Evolutionary conservation across 768 basidiomycete species (phyloP), one percentile per base, ranked within the genome.

Genomic region (Phylloporus sp.): DNA sequence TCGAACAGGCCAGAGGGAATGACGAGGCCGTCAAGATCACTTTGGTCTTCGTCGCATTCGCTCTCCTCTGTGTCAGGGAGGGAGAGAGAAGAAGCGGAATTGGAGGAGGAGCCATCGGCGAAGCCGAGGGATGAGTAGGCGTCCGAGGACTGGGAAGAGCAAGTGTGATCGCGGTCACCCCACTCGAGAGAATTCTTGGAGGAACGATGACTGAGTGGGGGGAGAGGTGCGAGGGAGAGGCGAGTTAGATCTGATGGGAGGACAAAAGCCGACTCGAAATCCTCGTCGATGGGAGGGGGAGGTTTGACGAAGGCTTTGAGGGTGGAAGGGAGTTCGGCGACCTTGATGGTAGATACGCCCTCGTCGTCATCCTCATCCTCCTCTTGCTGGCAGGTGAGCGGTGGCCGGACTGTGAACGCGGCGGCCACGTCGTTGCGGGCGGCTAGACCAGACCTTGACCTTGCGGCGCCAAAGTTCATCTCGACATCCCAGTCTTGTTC

Each of bases 151-250:
- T 87, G 86, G 13, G 87, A 88, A 6, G 87, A 88, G 5, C 78
- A 81, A 2, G 89, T 86, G 36, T 86, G 80, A 58, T 91, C 86
- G 61, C 80, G 86, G 68, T 90, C 88, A 24, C 84, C 77, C 86
- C 88, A 90, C 68, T 90, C 88, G 22, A 91, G 73, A 1, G 89
- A 90, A 41, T 79, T 80, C 70, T 90, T 90, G 46, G 90, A 90
- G 9, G 84, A 77, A 42, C 84, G 81, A 60, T 89, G 86, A 53
- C 74, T 79, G 17, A 89, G n/a, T n/a, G n/a, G 78, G 24, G 86
- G 80, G 46, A 83, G 70, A 42, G 90, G 86, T 33, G 84, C 83
- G 34, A 93, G 81, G 17, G 90, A 91, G 42, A 93, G 78, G 59
- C 79, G 81, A 9, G 85, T 88, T 46, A 93, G 78, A 61, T 90